These are phyloP conservation scores for Hymenoscyphus fructigenus DNA, from an alignment of 2,329 filamentous ascomycete species.

Conservation along the genomic window DNA sequence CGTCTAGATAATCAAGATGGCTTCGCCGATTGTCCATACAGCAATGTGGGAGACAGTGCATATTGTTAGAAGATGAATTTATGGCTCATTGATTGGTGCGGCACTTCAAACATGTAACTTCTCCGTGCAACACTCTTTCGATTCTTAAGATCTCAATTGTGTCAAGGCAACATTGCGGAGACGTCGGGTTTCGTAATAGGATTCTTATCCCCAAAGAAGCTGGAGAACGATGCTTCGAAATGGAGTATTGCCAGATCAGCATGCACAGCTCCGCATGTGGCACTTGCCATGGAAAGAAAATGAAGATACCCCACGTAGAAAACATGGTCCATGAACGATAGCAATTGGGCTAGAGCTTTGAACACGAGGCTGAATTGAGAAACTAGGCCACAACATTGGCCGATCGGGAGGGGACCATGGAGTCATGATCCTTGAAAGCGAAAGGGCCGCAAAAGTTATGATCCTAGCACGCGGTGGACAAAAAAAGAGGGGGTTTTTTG, in stretches of 20 bases:
- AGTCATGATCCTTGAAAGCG: neutral
- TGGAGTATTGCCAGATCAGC: neutral
- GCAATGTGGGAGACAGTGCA: conserved; percentile 9
- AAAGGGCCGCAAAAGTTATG: neutral
- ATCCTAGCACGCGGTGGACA: neutral
- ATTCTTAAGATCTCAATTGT: conserved; percentile 5
- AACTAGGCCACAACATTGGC: neutral
- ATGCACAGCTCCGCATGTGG: conserved; percentile 5
- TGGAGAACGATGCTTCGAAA: neutral
- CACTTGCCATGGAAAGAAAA: conserved; percentile 5
- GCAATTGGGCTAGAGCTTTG: neutral
- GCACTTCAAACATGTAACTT: neutral
- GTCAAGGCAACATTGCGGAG: neutral
- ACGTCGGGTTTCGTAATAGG: neutral
- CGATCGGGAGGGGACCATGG: neutral
- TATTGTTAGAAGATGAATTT: conserved; percentile 9
- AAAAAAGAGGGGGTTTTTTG: neutral
- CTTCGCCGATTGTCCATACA: conserved; percentile 3
- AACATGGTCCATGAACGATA: conserved; percentile 3
- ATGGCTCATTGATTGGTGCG: neutral
- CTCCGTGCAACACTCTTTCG: conserved; percentile 1
- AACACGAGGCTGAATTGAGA: neutral
- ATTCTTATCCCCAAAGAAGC: neutral
- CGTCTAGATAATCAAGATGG: conserved; percentile 12
- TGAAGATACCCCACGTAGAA: conserved; percentile 4